phyloP scores from a whole-genome alignment of 2,329 filamentous ascomycete species.

The Amylocarpus encephaloides region DNA sequence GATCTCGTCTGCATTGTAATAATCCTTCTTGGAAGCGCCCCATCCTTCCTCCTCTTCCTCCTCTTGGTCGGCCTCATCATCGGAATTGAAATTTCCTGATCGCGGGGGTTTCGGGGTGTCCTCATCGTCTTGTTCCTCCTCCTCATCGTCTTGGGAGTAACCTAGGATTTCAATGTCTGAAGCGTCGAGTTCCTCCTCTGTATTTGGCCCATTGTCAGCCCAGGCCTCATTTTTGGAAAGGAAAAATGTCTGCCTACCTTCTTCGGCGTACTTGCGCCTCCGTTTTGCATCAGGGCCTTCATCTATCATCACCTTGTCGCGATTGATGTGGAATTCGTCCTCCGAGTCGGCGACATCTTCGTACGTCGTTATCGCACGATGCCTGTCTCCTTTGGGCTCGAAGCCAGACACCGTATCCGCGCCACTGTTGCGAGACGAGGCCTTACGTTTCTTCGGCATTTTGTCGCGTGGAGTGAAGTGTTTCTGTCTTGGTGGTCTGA shows the following conservation, averaged over 20 bases:
- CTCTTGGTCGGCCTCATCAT: constrained; percentile 49
- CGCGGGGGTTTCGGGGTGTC: constrained; percentile 30
- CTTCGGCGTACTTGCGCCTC: constrained; percentile 61
- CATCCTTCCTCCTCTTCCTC: constrained; percentile 64
- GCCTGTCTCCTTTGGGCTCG: constrained; percentile 19
- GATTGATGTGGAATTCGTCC: constrained; percentile 84
- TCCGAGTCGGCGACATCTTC: constrained; percentile 90
- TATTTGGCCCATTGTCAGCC: constrained; percentile 6
- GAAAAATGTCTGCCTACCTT: constrained; percentile 39
- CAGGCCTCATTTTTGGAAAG: neutral
- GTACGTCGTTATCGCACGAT: constrained; percentile 42
- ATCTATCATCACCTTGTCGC: constrained; percentile 80
- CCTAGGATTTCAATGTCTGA: constrained; percentile 58
- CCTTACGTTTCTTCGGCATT: constrained; percentile 27
- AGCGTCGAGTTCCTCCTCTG: constrained; percentile 48
- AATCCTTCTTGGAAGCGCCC: constrained; percentile 82
- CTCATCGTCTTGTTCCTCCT: constrained; percentile 32
- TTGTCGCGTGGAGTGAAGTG: neutral
- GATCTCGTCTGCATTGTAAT: constrained; percentile 79
- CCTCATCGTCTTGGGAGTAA: constrained; percentile 39
- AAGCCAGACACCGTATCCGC: constrained; percentile 7
- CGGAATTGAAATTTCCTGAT: constrained; percentile 52
- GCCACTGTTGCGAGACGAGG: constrained; percentile 5
- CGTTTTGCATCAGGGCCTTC: constrained; percentile 76
- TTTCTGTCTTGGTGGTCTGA: neutral